Evolutionary conservation across 1,284 basidiomycete genomes (phyloP), one percentile per base, ranked within the genome.

Genomic region (Malassezia psittaci): DNA sequence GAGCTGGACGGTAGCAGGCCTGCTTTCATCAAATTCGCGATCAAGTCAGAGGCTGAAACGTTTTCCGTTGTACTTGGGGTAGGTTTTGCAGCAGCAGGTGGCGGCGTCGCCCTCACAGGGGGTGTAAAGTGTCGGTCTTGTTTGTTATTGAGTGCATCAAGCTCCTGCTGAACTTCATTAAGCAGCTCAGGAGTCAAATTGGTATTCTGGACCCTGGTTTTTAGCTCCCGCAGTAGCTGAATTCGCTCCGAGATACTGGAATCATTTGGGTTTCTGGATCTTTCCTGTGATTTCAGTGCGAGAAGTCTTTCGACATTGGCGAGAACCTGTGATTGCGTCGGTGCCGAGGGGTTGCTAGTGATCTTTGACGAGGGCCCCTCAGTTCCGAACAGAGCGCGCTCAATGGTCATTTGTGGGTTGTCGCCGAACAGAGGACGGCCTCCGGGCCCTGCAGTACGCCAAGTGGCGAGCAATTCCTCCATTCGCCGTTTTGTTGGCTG

Each of bases 131-230:
- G 67, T 21, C 50, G 47, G 16, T 49, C 24, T 32, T 29, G 36
- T 32, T 18, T 57, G 53, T 16, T 57, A 37, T 5, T 24, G 15
- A 43, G 18, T 33, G 80, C 79, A 36, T 86, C 83, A 6, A 93
- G 75, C 69, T 90, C 87, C 34, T 77, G 75, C 0, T 89, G 79
- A 52, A 93, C 90, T 68, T 88, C 86, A 39, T 80, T 79, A 29
- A 91, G 78, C 69, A 91, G 86, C 24, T 83, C 82, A 64, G 85
- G 83, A 2, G 87, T 87, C 15, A 90, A 83, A 13, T 85, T 85
- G 2, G 83, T 72, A 16, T 66, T 81, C 67, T 86, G 83, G 1
- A 90, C 85, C 34, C 90, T 78, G 51, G 79, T 80, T 48, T 85
- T 84, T 55, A 91, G 77, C 86, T 90, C 61, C 40, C 34, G 51